Conservation (phyloP, 2,329 filamentous ascomycete genomes). For the Aspergillus latus region DNA sequence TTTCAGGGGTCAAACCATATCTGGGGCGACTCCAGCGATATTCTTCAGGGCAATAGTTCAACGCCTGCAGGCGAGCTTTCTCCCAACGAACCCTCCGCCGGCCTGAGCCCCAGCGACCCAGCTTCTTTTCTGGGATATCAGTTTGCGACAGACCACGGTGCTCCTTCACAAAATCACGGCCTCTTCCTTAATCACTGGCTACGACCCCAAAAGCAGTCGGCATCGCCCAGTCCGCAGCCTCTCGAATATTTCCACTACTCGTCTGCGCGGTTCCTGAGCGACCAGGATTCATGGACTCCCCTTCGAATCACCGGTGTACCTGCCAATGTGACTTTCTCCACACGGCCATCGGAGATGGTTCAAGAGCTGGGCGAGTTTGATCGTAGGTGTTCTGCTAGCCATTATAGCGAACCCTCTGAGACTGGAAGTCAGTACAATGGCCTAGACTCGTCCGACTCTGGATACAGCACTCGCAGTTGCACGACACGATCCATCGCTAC, state of each 20-base stretch:
- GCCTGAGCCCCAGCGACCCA: slow-evolving; percentile 23
- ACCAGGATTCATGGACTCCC: slow-evolving; percentile 37
- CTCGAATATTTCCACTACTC: slow-evolving; percentile 27
- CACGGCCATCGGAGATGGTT: slow-evolving; percentile 21
- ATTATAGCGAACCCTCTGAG: slow-evolving; percentile 33
- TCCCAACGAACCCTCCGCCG: slow-evolving; percentile 16
- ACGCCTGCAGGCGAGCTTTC: slow-evolving; percentile 16
- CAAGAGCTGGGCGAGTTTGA: slow-evolving; percentile 24
- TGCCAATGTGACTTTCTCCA: slow-evolving; percentile 19
- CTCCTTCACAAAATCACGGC: slow-evolving; percentile 21
- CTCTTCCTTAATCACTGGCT: slow-evolving; percentile 25
- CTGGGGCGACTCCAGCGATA: slow-evolving; percentile 29
- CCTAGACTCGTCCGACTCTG: slow-evolving; percentile 35
- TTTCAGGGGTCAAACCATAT: slow-evolving; percentile 12
- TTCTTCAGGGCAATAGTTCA: slow-evolving; percentile 34
- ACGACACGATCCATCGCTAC: slow-evolving; percentile 31
- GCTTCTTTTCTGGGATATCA: slow-evolving; percentile 30
- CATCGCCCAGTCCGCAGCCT: slow-evolving; percentile 21
- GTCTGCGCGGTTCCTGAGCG: slow-evolving; percentile 19
- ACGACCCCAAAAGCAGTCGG: slow-evolving; percentile 15
- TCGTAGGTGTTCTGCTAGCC: slow-evolving; percentile 25
- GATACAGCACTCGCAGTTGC: slow-evolving; percentile 35
- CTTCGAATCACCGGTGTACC: slow-evolving; percentile 31
- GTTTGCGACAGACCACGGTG: slow-evolving; percentile 23
- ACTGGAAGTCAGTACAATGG: slow-evolving; percentile 34